A percentile compares a stretch with the other conserved stretches of the same genome.
phyloP scores from a whole-genome alignment of 768 basidiomycete genomes.

The Boletus subparvulus region DNA sequence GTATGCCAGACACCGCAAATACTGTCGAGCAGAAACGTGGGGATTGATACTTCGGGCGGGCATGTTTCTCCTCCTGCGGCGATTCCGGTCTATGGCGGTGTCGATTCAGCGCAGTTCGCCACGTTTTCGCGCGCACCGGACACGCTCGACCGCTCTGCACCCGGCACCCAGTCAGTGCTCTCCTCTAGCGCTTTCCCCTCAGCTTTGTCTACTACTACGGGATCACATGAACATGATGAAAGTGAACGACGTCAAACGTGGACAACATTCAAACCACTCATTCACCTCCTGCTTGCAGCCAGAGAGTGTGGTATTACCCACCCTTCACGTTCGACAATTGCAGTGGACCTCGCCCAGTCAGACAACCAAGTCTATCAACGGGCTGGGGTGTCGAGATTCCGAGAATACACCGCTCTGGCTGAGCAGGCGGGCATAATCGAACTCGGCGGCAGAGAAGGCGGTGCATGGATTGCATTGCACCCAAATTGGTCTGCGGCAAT shows the following conservation, averaged over 20 bases:
- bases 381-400: slow-evolving; percentile 28
- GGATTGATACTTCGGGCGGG: background rate
- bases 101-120: slow-evolving; percentile 3
- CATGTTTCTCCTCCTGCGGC: background rate
- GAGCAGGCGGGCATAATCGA: slow-evolving; percentile 26
- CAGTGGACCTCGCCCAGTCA: slow-evolving; percentile 29
- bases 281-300: slow-evolving; percentile 21
- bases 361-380: slow-evolving; percentile 29
- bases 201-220: background rate
- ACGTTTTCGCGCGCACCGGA: slow-evolving; percentile 4
- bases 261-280: slow-evolving; percentile 32
- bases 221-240: background rate
- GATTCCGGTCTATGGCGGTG: background rate
- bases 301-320: slow-evolving; percentile 30
- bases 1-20: background rate
- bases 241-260: slow-evolving; percentile 9
- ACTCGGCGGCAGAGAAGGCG: slow-evolving; percentile 16
- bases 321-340: slow-evolving; percentile 43
- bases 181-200: slow-evolving; percentile 7
- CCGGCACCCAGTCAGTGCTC: background rate
- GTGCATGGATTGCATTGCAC: slow-evolving; percentile 31
- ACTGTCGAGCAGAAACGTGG: slow-evolving; percentile 8
- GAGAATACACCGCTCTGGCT: slow-evolving; percentile 29
- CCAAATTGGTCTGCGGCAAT: slow-evolving; percentile 15
- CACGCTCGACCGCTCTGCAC: background rate